Evolutionary conservation across 768 basidiomycete species (phyloP).

Genomic region (Mycena chlorophos): DNA sequence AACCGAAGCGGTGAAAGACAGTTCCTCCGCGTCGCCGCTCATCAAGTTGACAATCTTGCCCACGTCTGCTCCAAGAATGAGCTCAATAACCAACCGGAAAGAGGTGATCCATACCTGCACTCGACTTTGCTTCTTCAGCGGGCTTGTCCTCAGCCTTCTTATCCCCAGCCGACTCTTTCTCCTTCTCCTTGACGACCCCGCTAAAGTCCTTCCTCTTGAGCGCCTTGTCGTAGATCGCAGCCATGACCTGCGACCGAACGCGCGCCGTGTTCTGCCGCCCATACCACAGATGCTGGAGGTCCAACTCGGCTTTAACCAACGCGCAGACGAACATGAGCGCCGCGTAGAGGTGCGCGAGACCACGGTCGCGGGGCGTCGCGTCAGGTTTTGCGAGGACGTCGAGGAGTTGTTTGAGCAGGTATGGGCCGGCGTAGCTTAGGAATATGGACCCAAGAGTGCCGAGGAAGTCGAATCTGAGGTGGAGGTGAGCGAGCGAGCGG

Average conservation of each 20-base stretch:
- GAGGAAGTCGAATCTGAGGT: constrained; percentile 59
- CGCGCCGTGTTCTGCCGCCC: constrained; percentile 70
- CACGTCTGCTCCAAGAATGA: constrained; percentile 42
- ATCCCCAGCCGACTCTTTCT: constrained; percentile 40
- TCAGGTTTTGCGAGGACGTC: constrained; percentile 37
- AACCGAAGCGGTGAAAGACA: constrained; percentile 24
- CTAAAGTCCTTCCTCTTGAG: constrained; percentile 82
- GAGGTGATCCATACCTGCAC: neutral
- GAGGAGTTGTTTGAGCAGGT: constrained; percentile 65
- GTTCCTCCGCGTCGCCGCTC: constrained; percentile 71
- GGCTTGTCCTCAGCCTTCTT: constrained; percentile 16
- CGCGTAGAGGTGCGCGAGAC: constrained; percentile 78
- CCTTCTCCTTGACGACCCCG: constrained; percentile 62
- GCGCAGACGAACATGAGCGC: constrained; percentile 69
- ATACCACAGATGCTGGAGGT: constrained; percentile 23
- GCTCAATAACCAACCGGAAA: neutral
- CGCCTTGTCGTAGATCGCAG: constrained; percentile 85
- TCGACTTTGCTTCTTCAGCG: constrained; percentile 1
- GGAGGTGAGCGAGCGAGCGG: too few relatives aligned
- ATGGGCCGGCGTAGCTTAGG: constrained; percentile 80
- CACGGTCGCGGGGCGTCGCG: constrained; percentile 49
- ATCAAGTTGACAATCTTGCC: constrained; percentile 90
- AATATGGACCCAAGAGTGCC: constrained; percentile 68
- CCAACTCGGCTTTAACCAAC: constrained; percentile 45
- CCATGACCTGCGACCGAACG: constrained; percentile 77